These are phyloP conservation scores for Malassezia slooffiae DNA, from an alignment of 1,284 basidiomycete species.

Conservation along the genomic window DNA sequence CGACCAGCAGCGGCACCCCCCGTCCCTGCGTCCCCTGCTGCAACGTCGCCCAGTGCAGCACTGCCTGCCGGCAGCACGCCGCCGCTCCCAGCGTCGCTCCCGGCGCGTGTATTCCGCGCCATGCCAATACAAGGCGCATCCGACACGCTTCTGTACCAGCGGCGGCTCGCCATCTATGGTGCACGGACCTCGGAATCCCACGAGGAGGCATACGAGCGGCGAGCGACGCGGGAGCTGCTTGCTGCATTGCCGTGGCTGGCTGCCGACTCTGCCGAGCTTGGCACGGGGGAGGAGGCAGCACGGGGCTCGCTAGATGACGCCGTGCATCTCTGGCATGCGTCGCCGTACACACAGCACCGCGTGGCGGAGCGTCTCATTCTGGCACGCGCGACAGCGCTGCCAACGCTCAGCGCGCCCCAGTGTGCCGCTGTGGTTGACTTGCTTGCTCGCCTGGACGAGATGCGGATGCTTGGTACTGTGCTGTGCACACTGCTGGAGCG, in stretches of 20 bases:
- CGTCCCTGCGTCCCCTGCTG: neutral
- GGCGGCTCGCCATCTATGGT: conserved; percentile 39
- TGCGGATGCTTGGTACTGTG: conserved; percentile 1
- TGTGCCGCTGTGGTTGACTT: conserved; percentile 3
- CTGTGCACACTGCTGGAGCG: conserved; percentile 13
- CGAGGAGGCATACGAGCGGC: conserved; percentile 39
- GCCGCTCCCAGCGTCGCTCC: conserved; percentile 15
- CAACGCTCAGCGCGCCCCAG: neutral
- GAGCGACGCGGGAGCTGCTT: conserved; percentile 29
- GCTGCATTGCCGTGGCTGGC: neutral
- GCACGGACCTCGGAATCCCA: conserved; percentile 34
- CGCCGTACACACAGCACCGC: conserved; percentile 25
- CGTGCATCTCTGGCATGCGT: conserved; percentile 29
- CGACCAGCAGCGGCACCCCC: conserved; percentile 48
- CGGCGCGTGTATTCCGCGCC: conserved; percentile 30
- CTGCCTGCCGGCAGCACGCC: no score
- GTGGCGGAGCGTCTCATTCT: conserved; percentile 4
- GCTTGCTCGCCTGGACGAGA: conserved; percentile 3
- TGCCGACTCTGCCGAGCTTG: neutral
- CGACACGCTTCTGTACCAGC: conserved; percentile 25
- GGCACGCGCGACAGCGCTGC: neutral
- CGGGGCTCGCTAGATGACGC: no score
- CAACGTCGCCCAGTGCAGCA: neutral
- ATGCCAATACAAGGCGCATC: conserved; percentile 27
- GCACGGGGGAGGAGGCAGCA: no score